These are phyloP conservation scores for Trichophyton simii DNA, from an alignment of 2,329 filamentous ascomycete genomes.

Conservation along the genomic window DNA sequence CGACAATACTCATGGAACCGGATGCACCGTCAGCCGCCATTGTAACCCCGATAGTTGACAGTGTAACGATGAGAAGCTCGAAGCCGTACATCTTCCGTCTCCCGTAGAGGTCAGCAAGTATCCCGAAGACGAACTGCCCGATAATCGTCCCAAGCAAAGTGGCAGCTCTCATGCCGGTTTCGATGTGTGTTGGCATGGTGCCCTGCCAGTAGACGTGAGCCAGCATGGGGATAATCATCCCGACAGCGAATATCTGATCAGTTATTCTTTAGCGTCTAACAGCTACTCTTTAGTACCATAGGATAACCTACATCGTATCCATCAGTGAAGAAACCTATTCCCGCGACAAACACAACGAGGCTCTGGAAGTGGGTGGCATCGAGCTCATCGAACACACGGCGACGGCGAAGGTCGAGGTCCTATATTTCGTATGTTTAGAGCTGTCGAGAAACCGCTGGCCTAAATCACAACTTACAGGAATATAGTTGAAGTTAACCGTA, in stretches of 20 bases:
- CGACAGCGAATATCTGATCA: neutral
- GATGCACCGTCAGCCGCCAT: neutral
- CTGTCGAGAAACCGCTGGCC: neutral
- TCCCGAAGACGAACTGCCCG: conserved; percentile 3
- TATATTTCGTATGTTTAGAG: neutral
- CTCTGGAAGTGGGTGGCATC: conserved; percentile 15
- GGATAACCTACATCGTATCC: neutral
- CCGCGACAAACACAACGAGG: conserved; percentile 8
- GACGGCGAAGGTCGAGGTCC: conserved; percentile 11
- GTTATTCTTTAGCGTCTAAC: neutral
- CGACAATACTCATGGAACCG: neutral
- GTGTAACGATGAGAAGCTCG: neutral
- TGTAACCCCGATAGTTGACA: neutral
- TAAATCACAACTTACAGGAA: conserved; percentile 8
- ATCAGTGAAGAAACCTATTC: conserved; percentile 4
- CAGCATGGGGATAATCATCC: conserved; percentile 4
- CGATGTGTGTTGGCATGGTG: neutral
- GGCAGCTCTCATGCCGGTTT: neutral
- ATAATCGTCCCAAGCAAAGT: neutral
- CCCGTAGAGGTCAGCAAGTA: conserved; percentile 1
- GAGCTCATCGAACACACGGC: conserved; percentile 14
- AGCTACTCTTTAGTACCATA: too few relatives aligned
- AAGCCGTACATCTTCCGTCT: conserved; percentile 1
- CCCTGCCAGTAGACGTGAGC: conserved; percentile 3
- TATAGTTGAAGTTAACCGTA: conserved; percentile 13